Evolutionary conservation across 306 rosid species (phyloP).

Genomic region (Cucumis cinereus): DNA sequence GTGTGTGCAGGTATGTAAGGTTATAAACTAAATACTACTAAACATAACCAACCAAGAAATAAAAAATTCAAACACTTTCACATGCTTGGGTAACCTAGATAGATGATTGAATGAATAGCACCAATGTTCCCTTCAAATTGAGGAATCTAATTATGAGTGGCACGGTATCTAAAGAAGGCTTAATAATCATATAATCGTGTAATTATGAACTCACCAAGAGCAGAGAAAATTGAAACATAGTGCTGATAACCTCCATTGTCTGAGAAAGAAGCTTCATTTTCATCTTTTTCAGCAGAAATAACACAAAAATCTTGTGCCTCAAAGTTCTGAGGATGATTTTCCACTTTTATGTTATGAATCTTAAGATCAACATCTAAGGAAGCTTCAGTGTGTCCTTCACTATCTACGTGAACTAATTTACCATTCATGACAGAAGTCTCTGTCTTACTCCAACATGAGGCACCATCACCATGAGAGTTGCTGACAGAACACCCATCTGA

Average conservation of each 20-base stretch:
- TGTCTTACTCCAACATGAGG: conserved; percentile 25
- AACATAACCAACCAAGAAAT: not conserved
- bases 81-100: not conserved
- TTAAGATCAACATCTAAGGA: conserved; percentile 20
- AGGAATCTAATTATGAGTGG: not conserved
- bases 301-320: conserved; percentile 34
- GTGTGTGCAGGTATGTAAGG: no score
- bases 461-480: conserved; percentile 30
- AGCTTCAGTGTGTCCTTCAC: conserved; percentile 8
- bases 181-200: not conserved
- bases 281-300: conserved; percentile 34
- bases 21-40: not conserved
- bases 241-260: conserved; percentile 18
- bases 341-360: conserved; percentile 18
- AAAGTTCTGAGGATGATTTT: conserved; percentile 19
- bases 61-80: not conserved
- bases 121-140: not conserved
- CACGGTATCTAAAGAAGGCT: not conserved
- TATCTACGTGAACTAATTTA: conserved; percentile 13
- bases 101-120: not conserved
- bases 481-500: conserved; percentile 29
- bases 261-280: conserved; percentile 15
- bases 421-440: conserved; percentile 49
- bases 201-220: conserved; percentile 38
- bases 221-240: conserved; percentile 26